Evolutionary conservation across 192 early-diverging fungal species (phyloP).

Genomic region (Linnemannia hyalina): DNA sequence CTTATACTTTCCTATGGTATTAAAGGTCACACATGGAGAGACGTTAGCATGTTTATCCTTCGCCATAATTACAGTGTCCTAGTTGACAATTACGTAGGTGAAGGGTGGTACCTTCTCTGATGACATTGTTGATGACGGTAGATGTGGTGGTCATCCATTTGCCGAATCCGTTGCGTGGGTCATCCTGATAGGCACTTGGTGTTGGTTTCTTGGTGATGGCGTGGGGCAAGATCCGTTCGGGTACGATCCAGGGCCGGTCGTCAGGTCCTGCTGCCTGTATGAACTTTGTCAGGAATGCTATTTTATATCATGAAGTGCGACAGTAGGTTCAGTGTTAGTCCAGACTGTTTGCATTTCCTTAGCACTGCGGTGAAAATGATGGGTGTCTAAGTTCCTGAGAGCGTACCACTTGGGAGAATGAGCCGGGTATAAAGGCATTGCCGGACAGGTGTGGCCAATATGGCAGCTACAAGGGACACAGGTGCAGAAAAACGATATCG

Average conservation of each 20-base stretch:
- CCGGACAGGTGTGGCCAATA: conserved; percentile 26
- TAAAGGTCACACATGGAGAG: not conserved
- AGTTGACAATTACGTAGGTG: not conserved
- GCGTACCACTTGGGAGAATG: conserved; percentile 27
- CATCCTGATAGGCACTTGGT: not conserved
- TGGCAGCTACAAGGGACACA: not conserved
- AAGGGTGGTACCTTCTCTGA: conserved; percentile 23
- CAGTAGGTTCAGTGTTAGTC: not conserved
- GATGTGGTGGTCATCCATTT: conserved; percentile 27
- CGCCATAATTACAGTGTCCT: no score
- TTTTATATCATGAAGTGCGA: not conserved
- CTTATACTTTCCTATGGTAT: conserved; percentile 28
- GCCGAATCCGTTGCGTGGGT: conserved; percentile 14
- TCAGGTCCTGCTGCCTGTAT: conserved; percentile 25
- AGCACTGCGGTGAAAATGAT: not conserved
- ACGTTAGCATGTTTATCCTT: no score
- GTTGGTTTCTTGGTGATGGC: not conserved
- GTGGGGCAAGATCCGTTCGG: conserved; percentile 23
- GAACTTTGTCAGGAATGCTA: conserved; percentile 41
- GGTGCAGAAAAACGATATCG: no score
- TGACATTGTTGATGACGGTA: not conserved
- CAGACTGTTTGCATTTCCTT: not conserved
- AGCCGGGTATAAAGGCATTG: conserved; percentile 32
- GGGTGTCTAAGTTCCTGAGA: not conserved
- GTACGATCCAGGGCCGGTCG: conserved; percentile 29